Base-by-base conservation (phyloP, 192 early-diverging fungal genomes). In the Lobosporangium transversale region DNA sequence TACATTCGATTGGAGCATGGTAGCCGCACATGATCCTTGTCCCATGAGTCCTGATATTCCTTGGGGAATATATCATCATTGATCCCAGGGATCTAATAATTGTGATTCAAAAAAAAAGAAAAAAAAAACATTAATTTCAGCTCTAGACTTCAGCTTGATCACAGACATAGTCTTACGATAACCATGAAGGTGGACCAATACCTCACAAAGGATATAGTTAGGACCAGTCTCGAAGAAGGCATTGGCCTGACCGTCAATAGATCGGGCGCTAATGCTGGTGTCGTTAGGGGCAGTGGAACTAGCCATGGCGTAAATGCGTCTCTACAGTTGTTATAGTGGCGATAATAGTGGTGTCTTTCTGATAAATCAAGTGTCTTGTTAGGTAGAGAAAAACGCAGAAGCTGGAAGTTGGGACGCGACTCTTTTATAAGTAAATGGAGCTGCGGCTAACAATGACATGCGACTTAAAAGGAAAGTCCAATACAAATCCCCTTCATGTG, bases 211-310 rank as follows among this genome's bases (percentile, higher is more conserved):
- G 29, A 75, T 4, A 29, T 55, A 51, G 36, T 75, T 75, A 14
- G 50, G 63, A 2, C 71, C 71, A 23, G 71, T 75, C 33, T 66
- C 63, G 35, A 75, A 75, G 52, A 61, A 75, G 20, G 50, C 63
- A 50, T 36, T 44, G 30, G 37, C 29, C 17, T 23, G 66, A 23
- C 26, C 52, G 23, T 15, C 33, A 24, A 7, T 26, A 12, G 32
- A 51, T 30, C 45, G 49, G 35, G 15, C 18, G 7, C 26, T 50
- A 30, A 29, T 44, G 20, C 36, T 54, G 63, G 37, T 54, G 40
- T n/a, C n/a, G n/a, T n/a, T n/a, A n/a, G n/a, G n/a, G n/a, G n/a
- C n/a, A n/a, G n/a, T n/a, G n/a, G n/a, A n/a, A n/a, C n/a, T n/a
- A n/a, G n/a, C n/a, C n/a, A n/a, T n/a, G n/a, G n/a, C n/a, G n/a